Percentiles rank a stretch among this genome's conserved stretches.
Conservation (phyloP, 306 rosid species). For the Prunus mongolica region DNA sequence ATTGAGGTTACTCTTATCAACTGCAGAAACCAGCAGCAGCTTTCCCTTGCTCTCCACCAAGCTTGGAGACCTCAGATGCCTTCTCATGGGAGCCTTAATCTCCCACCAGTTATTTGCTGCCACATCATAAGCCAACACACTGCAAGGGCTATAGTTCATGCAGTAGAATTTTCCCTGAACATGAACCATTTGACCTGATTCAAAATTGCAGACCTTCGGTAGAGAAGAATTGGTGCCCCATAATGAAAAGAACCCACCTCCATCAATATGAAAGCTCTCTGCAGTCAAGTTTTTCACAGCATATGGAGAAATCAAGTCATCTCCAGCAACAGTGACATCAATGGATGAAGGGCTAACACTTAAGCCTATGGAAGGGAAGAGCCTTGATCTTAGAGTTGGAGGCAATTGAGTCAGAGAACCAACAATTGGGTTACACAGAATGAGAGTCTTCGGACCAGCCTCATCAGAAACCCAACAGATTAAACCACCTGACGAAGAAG, state of each 20-base stretch:
- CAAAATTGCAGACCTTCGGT: constrained; percentile 81
- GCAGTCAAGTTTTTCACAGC: constrained; percentile 86
- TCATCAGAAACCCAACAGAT: constrained; percentile 72
- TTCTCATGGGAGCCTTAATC: constrained; percentile 90
- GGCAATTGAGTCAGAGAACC: constrained; percentile 72
- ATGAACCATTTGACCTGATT: constrained; percentile 69
- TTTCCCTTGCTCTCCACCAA: constrained; percentile 67
- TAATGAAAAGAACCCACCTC: constrained; percentile 69
- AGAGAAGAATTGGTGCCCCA: constrained; percentile 76
- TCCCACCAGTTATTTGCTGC: constrained; percentile 64
- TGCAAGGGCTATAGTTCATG: constrained; percentile 90
- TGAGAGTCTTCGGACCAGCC: constrained; percentile 71
- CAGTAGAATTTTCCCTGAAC: constrained; percentile 67
- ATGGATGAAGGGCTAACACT: constrained; percentile 57
- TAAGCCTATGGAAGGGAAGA: constrained; percentile 82
- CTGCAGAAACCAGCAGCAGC: constrained; percentile 65
- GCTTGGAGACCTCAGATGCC: constrained; percentile 70
- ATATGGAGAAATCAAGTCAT: constrained; percentile 88
- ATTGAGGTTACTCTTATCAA: constrained; percentile 86
- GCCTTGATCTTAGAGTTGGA: constrained; percentile 66
- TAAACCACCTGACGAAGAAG: constrained; percentile 70
- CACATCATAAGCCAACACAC: constrained; percentile 58
- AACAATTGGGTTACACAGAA: constrained; percentile 75
- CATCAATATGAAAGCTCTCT: constrained; percentile 80
- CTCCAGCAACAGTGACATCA: constrained; percentile 74